Evolutionary conservation across 352 stramenopile genomes (phyloP).

Genomic region (Discostella stelligera): DNA sequence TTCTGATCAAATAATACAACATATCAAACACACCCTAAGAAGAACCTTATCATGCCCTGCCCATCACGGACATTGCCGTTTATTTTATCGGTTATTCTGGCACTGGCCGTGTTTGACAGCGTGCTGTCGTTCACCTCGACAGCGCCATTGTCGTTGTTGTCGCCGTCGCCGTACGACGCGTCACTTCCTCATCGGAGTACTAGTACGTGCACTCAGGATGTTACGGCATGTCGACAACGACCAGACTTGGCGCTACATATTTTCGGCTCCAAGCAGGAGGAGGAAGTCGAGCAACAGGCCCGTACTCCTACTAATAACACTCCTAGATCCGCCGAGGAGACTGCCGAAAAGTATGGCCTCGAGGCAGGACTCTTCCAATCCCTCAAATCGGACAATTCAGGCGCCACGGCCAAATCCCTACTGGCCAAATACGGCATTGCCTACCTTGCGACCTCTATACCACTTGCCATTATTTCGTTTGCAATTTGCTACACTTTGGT

Average conservation of each 20-base stretch:
- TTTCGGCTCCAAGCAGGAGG: conserved; percentile 37
- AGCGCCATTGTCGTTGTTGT: neutral
- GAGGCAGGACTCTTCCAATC: conserved; percentile 81
- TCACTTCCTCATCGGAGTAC: neutral
- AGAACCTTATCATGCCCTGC: conserved; percentile 37
- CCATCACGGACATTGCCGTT: conserved; percentile 31
- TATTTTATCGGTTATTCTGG: conserved; percentile 31
- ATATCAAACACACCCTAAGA: neutral
- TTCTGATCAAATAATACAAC: no score
- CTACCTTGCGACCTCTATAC: conserved; percentile 86
- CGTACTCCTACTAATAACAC: neutral
- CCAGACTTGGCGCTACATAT: conserved; percentile 21
- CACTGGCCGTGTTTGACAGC: conserved; percentile 25
- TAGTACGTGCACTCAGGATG: no score
- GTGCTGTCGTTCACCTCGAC: conserved; percentile 21
- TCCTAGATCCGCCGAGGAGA: conserved; percentile 81
- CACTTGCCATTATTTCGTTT: conserved; percentile 84
- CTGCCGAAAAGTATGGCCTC: conserved; percentile 84
- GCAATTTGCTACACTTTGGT: conserved; percentile 84
- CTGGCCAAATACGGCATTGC: conserved; percentile 85
- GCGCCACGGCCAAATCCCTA: conserved; percentile 79
- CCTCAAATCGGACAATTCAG: conserved; percentile 60
- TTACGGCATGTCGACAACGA: neutral
- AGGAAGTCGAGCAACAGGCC: conserved; percentile 5
- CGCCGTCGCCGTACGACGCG: neutral